Evolutionary conservation across 148 eudicot species (phyloP).

Genomic region (Gaultheria prostrata): DNA sequence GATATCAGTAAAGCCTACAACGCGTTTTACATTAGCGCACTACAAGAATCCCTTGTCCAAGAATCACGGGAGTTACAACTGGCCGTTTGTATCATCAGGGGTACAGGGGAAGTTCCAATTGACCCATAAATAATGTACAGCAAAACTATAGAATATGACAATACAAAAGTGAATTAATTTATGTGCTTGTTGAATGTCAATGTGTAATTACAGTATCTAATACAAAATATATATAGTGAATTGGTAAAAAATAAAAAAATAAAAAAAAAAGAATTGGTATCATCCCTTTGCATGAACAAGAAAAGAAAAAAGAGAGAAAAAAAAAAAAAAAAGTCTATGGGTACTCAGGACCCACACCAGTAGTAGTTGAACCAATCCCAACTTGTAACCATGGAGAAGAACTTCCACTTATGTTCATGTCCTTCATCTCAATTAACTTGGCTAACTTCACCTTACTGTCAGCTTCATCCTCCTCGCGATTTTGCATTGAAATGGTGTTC

Average conservation of each 20-base stretch:
- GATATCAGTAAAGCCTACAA: too few species aligned
- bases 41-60: too few species aligned
- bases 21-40: too few species aligned
- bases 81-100: too few species aligned
- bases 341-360: conserved; percentile 37
- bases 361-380: conserved; percentile 55
- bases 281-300: neutral
- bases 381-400: conserved; percentile 77
- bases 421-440: conserved; percentile 66
- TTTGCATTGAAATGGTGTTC: conserved; percentile 13
- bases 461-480: conserved; percentile 64
- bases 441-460: conserved; percentile 68
- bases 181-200: neutral
- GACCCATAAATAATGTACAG: too few species aligned
- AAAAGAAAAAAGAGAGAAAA: neutral
- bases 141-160: too few species aligned
- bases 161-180: neutral
- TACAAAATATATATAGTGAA: neutral
- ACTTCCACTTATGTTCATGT: conserved; percentile 36
- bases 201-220: neutral
- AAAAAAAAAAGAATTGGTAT: too few species aligned
- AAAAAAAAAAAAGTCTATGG: neutral
- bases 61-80: too few species aligned
- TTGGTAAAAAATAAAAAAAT: too few species aligned
- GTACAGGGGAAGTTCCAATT: too few species aligned